Percentiles rank a stretch among this genome's conserved stretches.
Conservation (phyloP, 75 land plant species). For the Ceratopteris richardii region DNA sequence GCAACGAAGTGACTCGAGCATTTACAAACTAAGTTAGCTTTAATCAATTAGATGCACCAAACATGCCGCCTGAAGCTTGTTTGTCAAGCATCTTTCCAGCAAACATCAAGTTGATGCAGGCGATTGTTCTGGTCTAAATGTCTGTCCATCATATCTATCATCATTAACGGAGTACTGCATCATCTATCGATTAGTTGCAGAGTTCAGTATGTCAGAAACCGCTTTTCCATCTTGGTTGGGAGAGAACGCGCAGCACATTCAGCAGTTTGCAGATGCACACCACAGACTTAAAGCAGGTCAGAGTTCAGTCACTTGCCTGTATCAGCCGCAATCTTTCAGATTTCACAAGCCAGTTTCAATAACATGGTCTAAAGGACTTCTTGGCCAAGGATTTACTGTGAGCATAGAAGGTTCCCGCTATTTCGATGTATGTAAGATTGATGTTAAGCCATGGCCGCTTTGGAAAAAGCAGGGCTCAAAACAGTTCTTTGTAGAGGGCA, state of each 20-base stretch:
- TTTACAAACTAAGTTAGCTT: too few species aligned
- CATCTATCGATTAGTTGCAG: too few species aligned
- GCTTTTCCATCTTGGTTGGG: slow-evolving; percentile 17
- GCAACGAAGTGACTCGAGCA: too few species aligned
- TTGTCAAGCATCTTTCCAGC: too few species aligned
- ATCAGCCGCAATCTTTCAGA: slow-evolving; percentile 30
- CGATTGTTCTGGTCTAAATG: too few species aligned
- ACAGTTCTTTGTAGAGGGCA: slow-evolving; percentile 26
- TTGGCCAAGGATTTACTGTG: slow-evolving; percentile 35
- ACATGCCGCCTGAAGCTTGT: too few species aligned
- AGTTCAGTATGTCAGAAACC: too few species aligned
- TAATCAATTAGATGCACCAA: too few species aligned
- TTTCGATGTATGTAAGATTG: slow-evolving; percentile 33
- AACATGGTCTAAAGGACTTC: slow-evolving; percentile 39
- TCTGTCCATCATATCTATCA: too few species aligned
- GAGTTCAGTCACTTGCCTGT: slow-evolving; percentile 24
- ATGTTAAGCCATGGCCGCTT: slow-evolving; percentile 49
- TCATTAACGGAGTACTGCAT: too few species aligned
- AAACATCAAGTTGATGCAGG: too few species aligned
- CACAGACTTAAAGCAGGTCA: slow-evolving; percentile 14
- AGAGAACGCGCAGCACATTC: background rate
- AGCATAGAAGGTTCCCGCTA: slow-evolving; percentile 22
- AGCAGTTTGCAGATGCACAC: too few species aligned
- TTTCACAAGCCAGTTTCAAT: slow-evolving; percentile 22
- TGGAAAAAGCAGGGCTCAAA: slow-evolving; percentile 53